phyloP scores from a whole-genome alignment of 202 grass and related monocot genomes.

The Hordeum pubiflorum region DNA sequence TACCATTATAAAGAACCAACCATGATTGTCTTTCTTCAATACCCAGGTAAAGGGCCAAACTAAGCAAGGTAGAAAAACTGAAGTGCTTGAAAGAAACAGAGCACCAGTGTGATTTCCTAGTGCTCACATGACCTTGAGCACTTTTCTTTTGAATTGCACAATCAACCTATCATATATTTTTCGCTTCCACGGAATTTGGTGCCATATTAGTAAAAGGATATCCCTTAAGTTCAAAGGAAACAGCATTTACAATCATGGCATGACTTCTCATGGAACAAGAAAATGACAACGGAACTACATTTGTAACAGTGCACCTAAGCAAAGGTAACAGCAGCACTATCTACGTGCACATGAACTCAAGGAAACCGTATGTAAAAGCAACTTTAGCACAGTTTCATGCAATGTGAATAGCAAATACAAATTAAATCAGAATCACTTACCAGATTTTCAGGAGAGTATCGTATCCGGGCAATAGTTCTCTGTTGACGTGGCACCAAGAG shows the following conservation, averaged over 20 bases:
- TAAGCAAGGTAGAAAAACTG: not conserved
- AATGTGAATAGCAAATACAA: not conserved
- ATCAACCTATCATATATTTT: not conserved
- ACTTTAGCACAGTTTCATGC: not conserved
- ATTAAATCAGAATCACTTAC: slow-evolving; percentile 37
- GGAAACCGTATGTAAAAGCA: not conserved
- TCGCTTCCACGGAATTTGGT: not conserved
- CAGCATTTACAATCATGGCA: not conserved
- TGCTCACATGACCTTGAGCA: not conserved
- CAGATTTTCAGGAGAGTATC: slow-evolving; percentile 87
- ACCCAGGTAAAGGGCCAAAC: not conserved
- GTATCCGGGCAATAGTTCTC: slow-evolving; percentile 58
- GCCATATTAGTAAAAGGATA: not conserved
- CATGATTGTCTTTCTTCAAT: not conserved
- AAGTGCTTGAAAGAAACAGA: not conserved
- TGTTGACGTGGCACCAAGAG: slow-evolving; percentile 62
- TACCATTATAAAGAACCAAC: not conserved
- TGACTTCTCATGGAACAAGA: not conserved
- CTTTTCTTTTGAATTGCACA: not conserved
- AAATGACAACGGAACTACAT: not conserved
- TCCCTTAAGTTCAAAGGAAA: not conserved
- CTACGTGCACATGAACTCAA: not conserved
- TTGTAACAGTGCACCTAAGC: not conserved
- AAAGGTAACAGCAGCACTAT: not conserved
- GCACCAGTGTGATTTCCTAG: not conserved